Base-by-base conservation (phyloP, 2,329 filamentous ascomycete species). In the Sporothrix protearum region DNA sequence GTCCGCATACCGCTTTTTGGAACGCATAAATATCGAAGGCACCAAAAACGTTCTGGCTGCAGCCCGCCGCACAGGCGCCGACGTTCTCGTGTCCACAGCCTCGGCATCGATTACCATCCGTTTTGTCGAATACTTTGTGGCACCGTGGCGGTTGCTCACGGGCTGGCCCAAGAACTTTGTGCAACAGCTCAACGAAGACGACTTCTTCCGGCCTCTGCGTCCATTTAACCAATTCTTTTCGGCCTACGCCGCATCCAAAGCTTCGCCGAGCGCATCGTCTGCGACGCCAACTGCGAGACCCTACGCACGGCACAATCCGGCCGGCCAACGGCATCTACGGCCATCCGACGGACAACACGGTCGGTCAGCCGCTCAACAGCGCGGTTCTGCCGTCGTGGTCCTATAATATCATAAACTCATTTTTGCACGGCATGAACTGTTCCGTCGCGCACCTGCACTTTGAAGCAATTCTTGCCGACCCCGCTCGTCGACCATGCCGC, bases 311-410 rank as follows among this genome's bases (percentile, higher is more conserved):
- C 25, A 82, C 81, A 74, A 85, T 87, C 70, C 79, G 85, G 2
- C 85, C 85, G 0, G 82, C 83, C 2, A 86, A 86, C 73, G 83
- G 83, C 2, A 81, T 87, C 14, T 87, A 87, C 72, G 85, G 85
- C 2, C 81, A 85, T 63, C 83, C 82, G 1, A 82, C 80, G 3
- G 83, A 86, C 74, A 83, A 83, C 47, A 80, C 84, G 2, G 80
- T 84, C 0, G 82, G 82, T 0, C 76, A 80, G 0, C 82, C 83
- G 61, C 75, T 86, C 51, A 78, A 77, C 25, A 78, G 77, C 45
- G 76, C 77, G 0, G 77, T 81, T 0, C 76, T 77, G 67, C 82
- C 83, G 9, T 82, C 82, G 78, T 87, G 81, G 82, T 77, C 77
- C 0, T 72, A 73, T 2, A 80, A 82, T 73, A 79, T 82, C 22